phyloP scores from a whole-genome alignment of 2,329 filamentous ascomycete genomes.

The Ceratocystis lukuohia region DNA sequence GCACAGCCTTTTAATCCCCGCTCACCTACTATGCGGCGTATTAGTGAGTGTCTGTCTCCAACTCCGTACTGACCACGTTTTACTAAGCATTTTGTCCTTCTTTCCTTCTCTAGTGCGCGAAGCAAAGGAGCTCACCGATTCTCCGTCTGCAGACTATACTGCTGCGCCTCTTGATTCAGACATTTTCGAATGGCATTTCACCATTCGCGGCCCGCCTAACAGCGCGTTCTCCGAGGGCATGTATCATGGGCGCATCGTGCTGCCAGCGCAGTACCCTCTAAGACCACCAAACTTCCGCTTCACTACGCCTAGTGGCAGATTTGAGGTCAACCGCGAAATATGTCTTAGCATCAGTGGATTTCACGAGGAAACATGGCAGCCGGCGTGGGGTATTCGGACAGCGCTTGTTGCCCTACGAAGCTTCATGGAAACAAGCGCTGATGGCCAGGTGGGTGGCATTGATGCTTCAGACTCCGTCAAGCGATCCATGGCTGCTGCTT shows the following conservation, averaged over 20 bases:
- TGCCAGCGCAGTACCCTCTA: conserved; percentile 80
- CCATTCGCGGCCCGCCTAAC: conserved; percentile 72
- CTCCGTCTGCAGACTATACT: conserved; percentile 73
- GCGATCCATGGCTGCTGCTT: conserved; percentile 54
- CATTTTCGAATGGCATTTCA: conserved; percentile 99
- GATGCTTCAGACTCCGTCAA: conserved; percentile 59
- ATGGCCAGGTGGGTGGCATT: conserved; percentile 80
- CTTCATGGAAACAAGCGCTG: conserved; percentile 86
- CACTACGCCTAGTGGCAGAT: conserved; percentile 77
- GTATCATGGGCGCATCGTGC: conserved; percentile 89
- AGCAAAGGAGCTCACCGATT: conserved; percentile 68
- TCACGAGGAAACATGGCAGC: conserved; percentile 98
- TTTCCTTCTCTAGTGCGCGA: conserved; percentile 53
- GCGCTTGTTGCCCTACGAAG: conserved; percentile 66
- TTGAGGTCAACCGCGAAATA: conserved; percentile 94
- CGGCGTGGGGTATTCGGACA: conserved; percentile 90
- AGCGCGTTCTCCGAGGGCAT: conserved; percentile 69
- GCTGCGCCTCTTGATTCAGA: conserved; percentile 76
- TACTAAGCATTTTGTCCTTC: background rate
- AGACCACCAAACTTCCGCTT: conserved; percentile 94
- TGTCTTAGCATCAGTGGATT: conserved; percentile 88
- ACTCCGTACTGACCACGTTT: background rate
- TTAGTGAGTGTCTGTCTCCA: conserved; percentile 44
- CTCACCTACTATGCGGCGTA: conserved; percentile 72
- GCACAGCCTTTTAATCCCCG: conserved; percentile 52